phyloP scores from a whole-genome alignment of 352 stramenopile genomes.

The Pythium volutum region DNA sequence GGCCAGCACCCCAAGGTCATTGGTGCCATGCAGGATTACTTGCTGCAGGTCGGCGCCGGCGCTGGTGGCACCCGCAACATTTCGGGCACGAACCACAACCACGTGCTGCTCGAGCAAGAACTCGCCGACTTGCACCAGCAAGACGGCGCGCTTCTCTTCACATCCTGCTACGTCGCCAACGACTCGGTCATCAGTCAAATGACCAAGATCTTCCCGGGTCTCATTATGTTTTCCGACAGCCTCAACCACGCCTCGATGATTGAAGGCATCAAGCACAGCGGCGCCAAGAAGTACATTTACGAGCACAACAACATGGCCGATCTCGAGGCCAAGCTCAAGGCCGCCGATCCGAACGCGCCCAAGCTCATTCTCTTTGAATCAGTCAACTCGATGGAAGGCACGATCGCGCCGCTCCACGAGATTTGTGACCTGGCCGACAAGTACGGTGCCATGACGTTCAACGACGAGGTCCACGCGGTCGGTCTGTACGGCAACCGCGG shows the following conservation, averaged over 20 bases:
- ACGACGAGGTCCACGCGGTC: constrained; percentile 89
- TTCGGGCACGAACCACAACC: constrained; percentile 89
- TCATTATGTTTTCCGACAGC: constrained; percentile 89
- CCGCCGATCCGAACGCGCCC: constrained; percentile 62
- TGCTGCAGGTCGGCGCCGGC: constrained; percentile 77
- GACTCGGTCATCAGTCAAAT: constrained; percentile 87
- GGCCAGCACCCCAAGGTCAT: constrained; percentile 88
- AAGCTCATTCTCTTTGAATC: constrained; percentile 88
- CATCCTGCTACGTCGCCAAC: constrained; percentile 90
- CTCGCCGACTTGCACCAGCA: constrained; percentile 86
- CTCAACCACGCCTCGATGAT: constrained; percentile 93
- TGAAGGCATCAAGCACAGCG: constrained; percentile 75
- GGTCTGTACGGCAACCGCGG: constrained; percentile 87
- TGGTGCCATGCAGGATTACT: constrained; percentile 75
- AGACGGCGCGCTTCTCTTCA: constrained; percentile 84
- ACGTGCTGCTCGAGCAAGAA: constrained; percentile 83
- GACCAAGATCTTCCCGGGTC: constrained; percentile 88
- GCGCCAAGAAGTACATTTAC: constrained; percentile 82
- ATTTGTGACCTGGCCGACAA: constrained; percentile 88
- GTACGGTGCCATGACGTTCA: constrained; percentile 91
- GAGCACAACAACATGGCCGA: constrained; percentile 84
- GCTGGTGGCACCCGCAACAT: constrained; percentile 89
- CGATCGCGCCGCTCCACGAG: constrained; percentile 78
- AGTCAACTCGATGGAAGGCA: constrained; percentile 89
- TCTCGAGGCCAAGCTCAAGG: constrained; percentile 74